Evolutionary conservation across 1,139 yeast genomes (phyloP), one percentile per base, ranked within the genome.

Genomic region (Casaregolazyma lundiana): DNA sequence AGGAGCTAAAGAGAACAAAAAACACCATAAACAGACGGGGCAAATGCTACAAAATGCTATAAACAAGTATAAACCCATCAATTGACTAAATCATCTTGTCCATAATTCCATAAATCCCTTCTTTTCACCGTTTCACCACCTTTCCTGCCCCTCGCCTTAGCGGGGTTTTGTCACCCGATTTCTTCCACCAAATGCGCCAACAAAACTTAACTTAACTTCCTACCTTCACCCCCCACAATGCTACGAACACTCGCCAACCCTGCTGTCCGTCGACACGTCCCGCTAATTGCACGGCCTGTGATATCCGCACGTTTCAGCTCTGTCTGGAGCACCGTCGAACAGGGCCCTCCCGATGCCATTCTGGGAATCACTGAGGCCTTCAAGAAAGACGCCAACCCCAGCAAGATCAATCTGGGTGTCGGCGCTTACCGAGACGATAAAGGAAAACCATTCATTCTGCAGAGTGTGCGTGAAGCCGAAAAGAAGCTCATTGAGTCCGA

Each of bases 401-500:
- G 77, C 51, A 92, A 90, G 72, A 88, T 90, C 54, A 96, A 89
- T 67, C 73, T 88, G 55, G 97, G 97, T 47, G 90, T 90, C 52
- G 97, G 97, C 54, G 97, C 97, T 41, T 92, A 92, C 75, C 80
- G 97, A 68, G 97, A 90, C 66, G 84, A 88, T 66, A 68, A 71
- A 55, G 97, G 97, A 47, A 85, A 88, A 68, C 97, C 97, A 44
- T 90, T 92, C 88, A 89, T 92, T 46, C 74, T 92, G 45, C 95
- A 96, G 6, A 81, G 95, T 8, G 97, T 92, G 13, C 77, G 72
- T 53, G 56, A 55, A 53, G 96, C 96, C 48, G 70, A 66, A 55
- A 45, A 50, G 49, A 41, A 45, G 16, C 51, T 65, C 18, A 52
- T 60, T 2, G 54, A 48, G 26, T 67, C 50, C 74, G 72, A 54